Evolutionary conservation across 139 green algal species (phyloP), one percentile per base, ranked within the genome.

Genomic region (Deuterostichococcus epilithicus): DNA sequence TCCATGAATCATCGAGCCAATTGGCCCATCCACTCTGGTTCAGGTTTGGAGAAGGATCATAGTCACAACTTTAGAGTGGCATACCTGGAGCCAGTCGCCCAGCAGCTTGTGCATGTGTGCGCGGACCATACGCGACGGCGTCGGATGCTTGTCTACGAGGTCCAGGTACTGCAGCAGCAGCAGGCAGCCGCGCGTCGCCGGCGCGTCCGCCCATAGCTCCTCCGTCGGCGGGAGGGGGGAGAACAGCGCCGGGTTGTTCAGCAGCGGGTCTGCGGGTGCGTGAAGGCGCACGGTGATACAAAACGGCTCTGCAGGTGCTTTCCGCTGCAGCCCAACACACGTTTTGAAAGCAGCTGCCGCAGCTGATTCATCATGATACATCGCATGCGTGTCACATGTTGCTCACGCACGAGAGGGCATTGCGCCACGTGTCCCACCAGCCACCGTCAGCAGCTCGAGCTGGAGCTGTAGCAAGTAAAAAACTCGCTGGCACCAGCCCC

Each of bases 141-240:
- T 82, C 0, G 94, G 92, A 82, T 97, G 80, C 68, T 77, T 69
- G 1, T 89, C 80, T 1, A 33, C 76, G 26, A 96, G 78, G 10
- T 94, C 83, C 72, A 94, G 79, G 90, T 99, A 99, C 85, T 99
- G 90, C 39, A 84, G 77, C 52, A 93, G 85, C 58, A 96, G 76
- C 28, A 79, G 36, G 28, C 82, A 75, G 33, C 79, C 78, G 37
- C 78, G 45, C 88, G 66, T 30, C 78, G 69, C 5, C 70, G 73
- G 42, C 28, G 63, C 71, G 67, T 73, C 82, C 66, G 28, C 36
- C 44, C 30, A 69, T 3, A 36, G 33, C 58, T 59, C 25, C 73
- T 28, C 37, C 33, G 47, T 18, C 8, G 70, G 33, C 15, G 85
- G 71, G 0, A 34, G 58, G 13, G 72, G 69, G 23, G 60, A 82